These are phyloP conservation scores for Melanogaster broomeanus DNA, from an alignment of 768 basidiomycete genomes.

Conservation along the genomic window DNA sequence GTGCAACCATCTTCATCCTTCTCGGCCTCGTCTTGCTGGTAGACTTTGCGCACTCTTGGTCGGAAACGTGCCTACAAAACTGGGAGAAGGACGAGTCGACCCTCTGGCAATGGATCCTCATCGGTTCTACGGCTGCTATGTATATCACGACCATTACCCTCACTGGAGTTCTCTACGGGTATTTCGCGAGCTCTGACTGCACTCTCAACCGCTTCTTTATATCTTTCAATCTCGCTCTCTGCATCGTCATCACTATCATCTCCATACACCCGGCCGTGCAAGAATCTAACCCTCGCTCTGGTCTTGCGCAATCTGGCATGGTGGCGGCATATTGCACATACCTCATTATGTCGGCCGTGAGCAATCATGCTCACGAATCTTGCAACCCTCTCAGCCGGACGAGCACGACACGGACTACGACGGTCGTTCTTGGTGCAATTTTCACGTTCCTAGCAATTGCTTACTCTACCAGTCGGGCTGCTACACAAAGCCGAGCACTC, in stretches of 20 bases:
- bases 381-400: slow-evolving; percentile 88
- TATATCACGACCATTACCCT: slow-evolving; percentile 83
- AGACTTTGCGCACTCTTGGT: slow-evolving; percentile 99
- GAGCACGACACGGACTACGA: slow-evolving; percentile 75
- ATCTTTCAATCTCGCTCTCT: slow-evolving; percentile 86
- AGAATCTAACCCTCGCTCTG: slow-evolving; percentile 90
- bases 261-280: slow-evolving; percentile 87
- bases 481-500: slow-evolving; percentile 91
- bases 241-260: slow-evolving; percentile 75
- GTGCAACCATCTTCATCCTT: slow-evolving; percentile 93
- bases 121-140: slow-evolving; percentile 89
- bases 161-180: slow-evolving; percentile 87
- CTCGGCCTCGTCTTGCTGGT: slow-evolving; percentile 96
- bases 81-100: slow-evolving; percentile 90
- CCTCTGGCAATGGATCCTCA: slow-evolving; percentile 94
- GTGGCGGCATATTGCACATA: slow-evolving; percentile 98
- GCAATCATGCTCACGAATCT: slow-evolving; percentile 80
- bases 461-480: slow-evolving; percentile 94
- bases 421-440: slow-evolving; percentile 85
- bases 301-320: slow-evolving; percentile 93
- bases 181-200: slow-evolving; percentile 87
- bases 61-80: slow-evolving; percentile 93
- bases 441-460: slow-evolving; percentile 99
- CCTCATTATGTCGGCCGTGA: slow-evolving; percentile 89
- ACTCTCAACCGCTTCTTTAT: slow-evolving; percentile 97